A percentile compares a stretch with the other conserved stretches of the same genome.
These are phyloP conservation scores for Aspergillus japonicus DNA, from an alignment of 2,329 filamentous ascomycete genomes.

Conservation along the genomic window DNA sequence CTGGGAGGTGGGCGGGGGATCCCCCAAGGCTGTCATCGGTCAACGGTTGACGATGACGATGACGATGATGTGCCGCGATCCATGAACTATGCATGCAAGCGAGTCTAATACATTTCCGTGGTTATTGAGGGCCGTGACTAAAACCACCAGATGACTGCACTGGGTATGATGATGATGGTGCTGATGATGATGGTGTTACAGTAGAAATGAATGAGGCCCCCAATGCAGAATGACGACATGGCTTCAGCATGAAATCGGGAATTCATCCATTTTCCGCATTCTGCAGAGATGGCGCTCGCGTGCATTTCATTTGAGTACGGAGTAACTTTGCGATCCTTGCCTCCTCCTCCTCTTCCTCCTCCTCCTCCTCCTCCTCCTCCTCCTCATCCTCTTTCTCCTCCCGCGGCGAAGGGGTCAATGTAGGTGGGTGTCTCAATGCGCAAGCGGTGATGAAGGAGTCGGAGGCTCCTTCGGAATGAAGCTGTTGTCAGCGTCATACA, in stretches of 20 bases:
- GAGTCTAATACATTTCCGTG: neutral
- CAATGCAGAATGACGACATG: slow-evolving; percentile 17
- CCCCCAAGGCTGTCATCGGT: neutral
- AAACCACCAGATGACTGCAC: neutral
- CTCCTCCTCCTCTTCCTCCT: neutral
- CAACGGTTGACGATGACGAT: neutral
- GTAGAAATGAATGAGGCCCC: neutral
- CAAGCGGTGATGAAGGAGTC: neutral
- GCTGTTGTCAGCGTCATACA: neutral
- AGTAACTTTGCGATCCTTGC: slow-evolving; percentile 4
- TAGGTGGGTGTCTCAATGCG: neutral
- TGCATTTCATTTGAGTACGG: neutral
- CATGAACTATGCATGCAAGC: neutral
- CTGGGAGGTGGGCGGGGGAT: neutral
- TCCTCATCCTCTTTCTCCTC: neutral
- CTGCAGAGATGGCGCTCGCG: slow-evolving; percentile 13
- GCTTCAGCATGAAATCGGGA: slow-evolving; percentile 1
- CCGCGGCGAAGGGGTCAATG: neutral
- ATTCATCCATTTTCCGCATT: slow-evolving; percentile 7
- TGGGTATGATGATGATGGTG: neutral
- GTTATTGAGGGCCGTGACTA: neutral
- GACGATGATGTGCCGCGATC: neutral
- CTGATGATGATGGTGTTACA: neutral
- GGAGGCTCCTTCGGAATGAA: neutral
- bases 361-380: neutral